Percentiles rank a stretch among this genome's conserved stretches.
Conservation (phyloP, 2,329 filamentous ascomycete genomes). For the Cytospora mali region DNA sequence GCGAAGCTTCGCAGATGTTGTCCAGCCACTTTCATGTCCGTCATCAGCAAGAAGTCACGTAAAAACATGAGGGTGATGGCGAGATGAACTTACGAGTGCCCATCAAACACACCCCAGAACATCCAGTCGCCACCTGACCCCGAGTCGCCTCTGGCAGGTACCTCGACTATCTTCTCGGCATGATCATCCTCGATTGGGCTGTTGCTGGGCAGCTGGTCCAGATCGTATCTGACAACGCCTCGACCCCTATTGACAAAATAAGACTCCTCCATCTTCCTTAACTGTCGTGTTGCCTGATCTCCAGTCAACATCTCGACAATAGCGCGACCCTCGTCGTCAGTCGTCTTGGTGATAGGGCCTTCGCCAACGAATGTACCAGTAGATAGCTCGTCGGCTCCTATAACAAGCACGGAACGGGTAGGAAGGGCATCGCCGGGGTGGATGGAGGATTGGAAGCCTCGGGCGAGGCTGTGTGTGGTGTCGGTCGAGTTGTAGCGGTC, state of each 20-base stretch:
- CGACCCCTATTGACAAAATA: conserved; percentile 86
- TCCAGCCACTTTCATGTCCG: conserved; percentile 74
- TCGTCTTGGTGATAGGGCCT: conserved; percentile 84
- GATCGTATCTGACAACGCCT: conserved; percentile 91
- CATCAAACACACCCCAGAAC: conserved; percentile 99
- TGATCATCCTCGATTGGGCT: conserved; percentile 98
- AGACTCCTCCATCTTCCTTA: conserved; percentile 88
- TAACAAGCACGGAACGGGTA: conserved; percentile 74
- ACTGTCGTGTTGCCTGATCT: conserved; percentile 87
- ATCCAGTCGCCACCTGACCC: conserved; percentile 84
- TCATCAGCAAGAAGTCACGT: conserved; percentile 27
- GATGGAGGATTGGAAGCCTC: conserved; percentile 40
- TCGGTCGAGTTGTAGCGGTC: conserved; percentile 42
- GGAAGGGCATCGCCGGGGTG: conserved; percentile 44
- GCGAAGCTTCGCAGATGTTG: conserved; percentile 92
- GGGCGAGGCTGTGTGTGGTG: conserved; percentile 41
- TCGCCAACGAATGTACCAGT: conserved; percentile 85
- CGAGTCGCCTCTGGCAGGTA: conserved; percentile 60
- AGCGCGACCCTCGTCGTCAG: conserved; percentile 79
- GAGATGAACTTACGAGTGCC: conserved; percentile 73
- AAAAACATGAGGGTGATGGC: neutral
- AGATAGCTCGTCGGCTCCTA: conserved; percentile 88
- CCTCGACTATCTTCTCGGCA: conserved; percentile 95
- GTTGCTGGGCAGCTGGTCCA: conserved; percentile 93
- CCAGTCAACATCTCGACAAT: conserved; percentile 96